Base-by-base conservation (phyloP, 768 basidiomycete species). In the Hygrophoropsis aurantiaca region DNA sequence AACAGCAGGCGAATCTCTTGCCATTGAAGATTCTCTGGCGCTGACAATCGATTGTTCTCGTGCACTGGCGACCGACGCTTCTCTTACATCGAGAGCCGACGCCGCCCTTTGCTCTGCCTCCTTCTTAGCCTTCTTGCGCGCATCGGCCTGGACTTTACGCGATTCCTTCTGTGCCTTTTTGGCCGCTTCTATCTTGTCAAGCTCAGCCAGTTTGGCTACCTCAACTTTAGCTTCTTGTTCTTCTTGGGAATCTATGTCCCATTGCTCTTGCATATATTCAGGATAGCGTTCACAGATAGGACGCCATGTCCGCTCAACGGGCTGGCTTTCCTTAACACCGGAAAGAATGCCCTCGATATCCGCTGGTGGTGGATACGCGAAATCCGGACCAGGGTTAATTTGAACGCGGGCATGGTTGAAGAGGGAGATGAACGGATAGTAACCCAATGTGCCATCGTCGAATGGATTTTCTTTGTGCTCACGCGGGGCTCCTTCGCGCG, bases 391-490 rank as follows among this genome's bases (percentile, higher is more conserved):
- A 15, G 94, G 82, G 60, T 99, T 97, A 47, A 95, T 74, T 39
- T 66, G 77, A 11, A 94, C 87, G 49, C 82, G 80, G 0, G 91
- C 95, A 50, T 87, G 85, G 58, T 94, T 94, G 73, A 92, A 99
- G 30, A 95, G 74, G 4, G 92, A 95, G 53, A 97, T 81, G 71
- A 97, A 85, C 0, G 95, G 93, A 63, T 93, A 98, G 67, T 99
- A 99, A 1, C 97, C 97, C 5, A 97, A 71, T 16, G 87, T 84
- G 16, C 95, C 97, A 63, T 99, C 97, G 63, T 99, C 94, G 58
- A 92, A 90, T 3, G 80, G 80, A 52, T 94, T 94, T 67, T 90
- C 87, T 49, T 78, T 77, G 60, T 87, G 85, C 57, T 88, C 84
- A 43, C 84, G 82, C 9, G 71, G 64, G 39, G 84, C 81, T 41